Evolutionary conservation across 805 yeast species (phyloP).

Genomic region (Candida chilensis): DNA sequence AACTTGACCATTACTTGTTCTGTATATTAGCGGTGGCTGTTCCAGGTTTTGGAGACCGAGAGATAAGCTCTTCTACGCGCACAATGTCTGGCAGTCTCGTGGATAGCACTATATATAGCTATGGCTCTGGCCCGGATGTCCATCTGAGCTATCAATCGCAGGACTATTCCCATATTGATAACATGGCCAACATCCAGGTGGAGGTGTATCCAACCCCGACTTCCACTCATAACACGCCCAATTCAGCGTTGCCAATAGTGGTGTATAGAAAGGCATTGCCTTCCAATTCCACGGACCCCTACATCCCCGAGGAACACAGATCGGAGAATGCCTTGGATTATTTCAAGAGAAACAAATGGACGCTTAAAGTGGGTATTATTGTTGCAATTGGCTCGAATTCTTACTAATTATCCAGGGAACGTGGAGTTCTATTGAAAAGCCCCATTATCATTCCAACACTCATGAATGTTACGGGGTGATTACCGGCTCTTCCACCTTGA

Average conservation of each 20-base stretch:
- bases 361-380: slow-evolving; percentile 1
- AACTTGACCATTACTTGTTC: too few relatives aligned
- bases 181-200: background rate
- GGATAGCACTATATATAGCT: too few relatives aligned
- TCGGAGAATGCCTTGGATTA: background rate
- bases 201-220: background rate
- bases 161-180: too few relatives aligned
- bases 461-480: slow-evolving; percentile 5
- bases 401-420: background rate
- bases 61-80: too few relatives aligned
- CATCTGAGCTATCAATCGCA: too few relatives aligned
- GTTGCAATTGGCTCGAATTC: too few relatives aligned
- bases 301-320: background rate
- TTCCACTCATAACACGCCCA: slow-evolving; percentile 2
- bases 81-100: too few relatives aligned
- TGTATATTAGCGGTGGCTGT: too few relatives aligned
- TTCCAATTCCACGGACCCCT: background rate
- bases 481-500: slow-evolving; percentile 3
- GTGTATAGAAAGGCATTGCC: slow-evolving; percentile 3
- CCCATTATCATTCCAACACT: slow-evolving; percentile 6
- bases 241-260: slow-evolving; percentile 3
- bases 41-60: too few relatives aligned
- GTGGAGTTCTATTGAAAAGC: slow-evolving; percentile 1
- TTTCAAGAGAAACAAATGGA: slow-evolving; percentile 3
- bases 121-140: too few relatives aligned